Percentiles rank a stretch among this genome's conserved stretches.
Evolutionary conservation across 2,329 filamentous ascomycete genomes (phyloP).

Genomic region (Neobulgaria alba): DNA sequence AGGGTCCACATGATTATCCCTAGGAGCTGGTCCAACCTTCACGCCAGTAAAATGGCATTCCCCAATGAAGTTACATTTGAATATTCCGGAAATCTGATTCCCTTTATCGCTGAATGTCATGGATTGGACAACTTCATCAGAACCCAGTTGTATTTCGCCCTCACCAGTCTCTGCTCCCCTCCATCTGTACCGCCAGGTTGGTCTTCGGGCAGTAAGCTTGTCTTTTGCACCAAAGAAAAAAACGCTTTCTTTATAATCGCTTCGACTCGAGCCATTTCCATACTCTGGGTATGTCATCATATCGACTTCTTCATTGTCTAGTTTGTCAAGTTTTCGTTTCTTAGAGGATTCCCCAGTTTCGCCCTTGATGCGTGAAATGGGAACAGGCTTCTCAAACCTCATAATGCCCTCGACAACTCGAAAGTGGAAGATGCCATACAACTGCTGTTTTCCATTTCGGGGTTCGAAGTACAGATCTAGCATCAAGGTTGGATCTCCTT

Average conservation of each 20-base stretch:
- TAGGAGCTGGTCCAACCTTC: no score
- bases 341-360: slow-evolving; percentile 3
- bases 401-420: slow-evolving; percentile 13
- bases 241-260: slow-evolving; percentile 3
- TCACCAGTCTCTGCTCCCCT: slow-evolving; percentile 16
- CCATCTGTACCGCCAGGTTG: slow-evolving; percentile 17
- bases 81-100: slow-evolving; percentile 10
- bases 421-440: slow-evolving; percentile 15
- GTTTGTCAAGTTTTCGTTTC: slow-evolving; percentile 10
- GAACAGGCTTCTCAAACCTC: slow-evolving; percentile 15
- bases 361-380: slow-evolving; percentile 4
- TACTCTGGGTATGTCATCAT: no score
- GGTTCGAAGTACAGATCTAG: slow-evolving; percentile 12
- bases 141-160: slow-evolving; percentile 12
- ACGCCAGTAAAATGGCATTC: slow-evolving; percentile 13
- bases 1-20: no score
- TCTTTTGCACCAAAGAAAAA: slow-evolving; percentile 11
- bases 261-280: no score
- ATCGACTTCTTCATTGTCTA: slow-evolving; percentile 9
- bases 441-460: slow-evolving; percentile 8
- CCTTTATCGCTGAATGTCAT: slow-evolving; percentile 14
- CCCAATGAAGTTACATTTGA: slow-evolving; percentile 5
- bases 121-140: slow-evolving; percentile 5
- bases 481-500: slow-evolving; percentile 2
- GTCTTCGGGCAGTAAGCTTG: slow-evolving; percentile 11